A percentile compares a stretch with the other conserved stretches of the same genome.
phyloP scores from a whole-genome alignment of 1,139 yeast species.

The Meyerozyma athensensis region DNA sequence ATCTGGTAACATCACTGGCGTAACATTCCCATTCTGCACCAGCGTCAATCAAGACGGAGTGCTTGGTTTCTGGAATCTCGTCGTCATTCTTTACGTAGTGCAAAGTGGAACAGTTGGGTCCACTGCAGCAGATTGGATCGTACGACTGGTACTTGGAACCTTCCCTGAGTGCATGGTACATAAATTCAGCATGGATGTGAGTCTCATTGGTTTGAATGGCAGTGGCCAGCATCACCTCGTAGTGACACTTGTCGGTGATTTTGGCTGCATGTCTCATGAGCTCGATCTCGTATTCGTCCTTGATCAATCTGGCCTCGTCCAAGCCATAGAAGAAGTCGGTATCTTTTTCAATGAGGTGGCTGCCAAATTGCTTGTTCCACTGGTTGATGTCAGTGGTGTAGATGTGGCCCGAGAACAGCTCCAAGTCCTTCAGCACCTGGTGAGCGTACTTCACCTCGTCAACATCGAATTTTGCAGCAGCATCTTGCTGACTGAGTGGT shows the following conservation, averaged over 20 bases:
- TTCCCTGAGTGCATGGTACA: constrained; percentile 89
- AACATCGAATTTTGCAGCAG: constrained; percentile 62
- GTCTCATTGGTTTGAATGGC: constrained; percentile 86
- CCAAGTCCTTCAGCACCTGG: constrained; percentile 36
- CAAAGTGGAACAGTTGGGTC: constrained; percentile 84
- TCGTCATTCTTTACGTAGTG: constrained; percentile 88
- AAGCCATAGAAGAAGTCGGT: constrained; percentile 62
- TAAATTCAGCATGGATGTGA: constrained; percentile 92
- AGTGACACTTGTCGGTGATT: constrained; percentile 83
- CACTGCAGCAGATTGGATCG: constrained; percentile 95
- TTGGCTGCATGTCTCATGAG: constrained; percentile 75
- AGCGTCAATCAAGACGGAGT: constrained; percentile 80
- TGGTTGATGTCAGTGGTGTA: constrained; percentile 44
- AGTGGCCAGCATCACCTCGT: constrained; percentile 87
- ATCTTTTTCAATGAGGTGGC: constrained; percentile 37
- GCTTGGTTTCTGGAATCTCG: constrained; percentile 45
- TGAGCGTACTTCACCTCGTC: constrained; percentile 68
- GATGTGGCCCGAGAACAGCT: constrained; percentile 18
- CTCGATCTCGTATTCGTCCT: constrained; percentile 75
- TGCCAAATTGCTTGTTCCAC: constrained; percentile 26
- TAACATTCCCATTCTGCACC: constrained; percentile 97
- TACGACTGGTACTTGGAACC: constrained; percentile 87
- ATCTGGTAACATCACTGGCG: constrained; percentile 90
- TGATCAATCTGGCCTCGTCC: constrained; percentile 80
- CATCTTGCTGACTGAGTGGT: constrained; percentile 69